These are phyloP conservation scores for Hibiscus trionum DNA, from an alignment of 345 rosid species.

Conservation along the genomic window DNA sequence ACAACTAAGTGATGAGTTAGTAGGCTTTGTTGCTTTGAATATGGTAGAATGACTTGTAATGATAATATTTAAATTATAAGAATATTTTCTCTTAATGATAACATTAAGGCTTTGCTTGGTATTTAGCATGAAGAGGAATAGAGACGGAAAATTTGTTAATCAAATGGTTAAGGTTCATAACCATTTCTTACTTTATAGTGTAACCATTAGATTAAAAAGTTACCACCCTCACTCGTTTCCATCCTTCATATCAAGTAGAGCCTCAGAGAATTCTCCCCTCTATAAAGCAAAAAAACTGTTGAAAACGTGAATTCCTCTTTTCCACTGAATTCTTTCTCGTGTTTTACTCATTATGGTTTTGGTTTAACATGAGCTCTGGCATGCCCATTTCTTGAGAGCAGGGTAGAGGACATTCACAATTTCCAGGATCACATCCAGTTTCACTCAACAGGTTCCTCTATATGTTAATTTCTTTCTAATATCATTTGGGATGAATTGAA, in stretches of 20 bases:
- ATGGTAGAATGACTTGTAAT: background rate
- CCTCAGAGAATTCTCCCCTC: background rate
- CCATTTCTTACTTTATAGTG: too few relatives aligned
- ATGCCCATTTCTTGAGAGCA: conserved; percentile 25
- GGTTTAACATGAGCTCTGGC: conserved; percentile 11
- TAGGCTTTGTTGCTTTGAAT: background rate
- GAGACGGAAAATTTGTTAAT: too few relatives aligned
- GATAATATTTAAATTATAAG: background rate
- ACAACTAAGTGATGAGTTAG: background rate
- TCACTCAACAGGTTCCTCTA: conserved; percentile 58
- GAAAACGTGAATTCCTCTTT: background rate
- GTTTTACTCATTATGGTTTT: background rate
- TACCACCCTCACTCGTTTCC: too few relatives aligned
- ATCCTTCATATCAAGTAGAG: too few relatives aligned
- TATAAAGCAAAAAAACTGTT: background rate
- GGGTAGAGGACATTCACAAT: conserved; percentile 59
- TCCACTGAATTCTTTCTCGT: background rate
- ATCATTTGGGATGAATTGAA: too few relatives aligned
- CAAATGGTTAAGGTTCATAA: too few relatives aligned
- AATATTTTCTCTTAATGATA: background rate
- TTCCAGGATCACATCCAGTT: conserved; percentile 87
- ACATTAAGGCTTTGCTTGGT: background rate
- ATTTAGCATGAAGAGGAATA: too few relatives aligned
- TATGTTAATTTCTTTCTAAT: too few relatives aligned
- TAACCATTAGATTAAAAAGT: too few relatives aligned